Percentiles rank a stretch among this genome's conserved stretches.
phyloP scores from a whole-genome alignment of 1,284 basidiomycete genomes.

The Tetrapyrgos nigripes region DNA sequence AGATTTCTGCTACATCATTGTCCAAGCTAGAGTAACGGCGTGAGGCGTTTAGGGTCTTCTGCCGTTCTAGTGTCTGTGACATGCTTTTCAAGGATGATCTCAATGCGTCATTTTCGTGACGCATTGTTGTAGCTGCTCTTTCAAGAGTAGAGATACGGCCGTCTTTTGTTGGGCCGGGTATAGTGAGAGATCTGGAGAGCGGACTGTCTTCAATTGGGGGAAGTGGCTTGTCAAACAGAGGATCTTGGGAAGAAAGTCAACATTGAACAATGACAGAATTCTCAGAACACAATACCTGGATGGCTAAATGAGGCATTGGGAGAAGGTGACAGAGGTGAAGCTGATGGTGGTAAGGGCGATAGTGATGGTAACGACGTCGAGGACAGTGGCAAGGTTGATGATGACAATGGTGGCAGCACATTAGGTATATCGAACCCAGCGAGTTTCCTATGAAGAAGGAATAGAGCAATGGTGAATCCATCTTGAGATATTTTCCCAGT shows the following conservation, averaged over 20 bases:
- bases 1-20: neutral
- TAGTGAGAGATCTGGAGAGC: neutral
- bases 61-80: constrained; percentile 1
- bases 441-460: constrained; percentile 19
- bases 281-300: neutral
- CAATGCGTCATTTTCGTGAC: constrained; percentile 16
- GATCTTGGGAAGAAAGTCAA: neutral
- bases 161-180: neutral
- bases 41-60: constrained; percentile 1
- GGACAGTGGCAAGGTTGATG: neutral
- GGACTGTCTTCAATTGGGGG: neutral
- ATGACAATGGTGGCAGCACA: constrained; percentile 2
- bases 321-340: too few species aligned
- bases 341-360: too few species aligned
- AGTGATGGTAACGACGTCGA: too few species aligned
- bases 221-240: neutral
- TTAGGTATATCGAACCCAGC: constrained; percentile 19
- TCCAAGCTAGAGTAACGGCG: constrained; percentile 7
- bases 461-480: constrained; percentile 18
- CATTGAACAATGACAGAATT: neutral
- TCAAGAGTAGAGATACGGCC: constrained; percentile 13
- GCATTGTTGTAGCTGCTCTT: constrained; percentile 5
- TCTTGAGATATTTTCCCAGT: constrained; percentile 14
- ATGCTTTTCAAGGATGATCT: constrained; percentile 12
- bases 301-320: too few species aligned